Base-by-base conservation (phyloP, 257 asterid species). In the Penstemon davidsonii region DNA sequence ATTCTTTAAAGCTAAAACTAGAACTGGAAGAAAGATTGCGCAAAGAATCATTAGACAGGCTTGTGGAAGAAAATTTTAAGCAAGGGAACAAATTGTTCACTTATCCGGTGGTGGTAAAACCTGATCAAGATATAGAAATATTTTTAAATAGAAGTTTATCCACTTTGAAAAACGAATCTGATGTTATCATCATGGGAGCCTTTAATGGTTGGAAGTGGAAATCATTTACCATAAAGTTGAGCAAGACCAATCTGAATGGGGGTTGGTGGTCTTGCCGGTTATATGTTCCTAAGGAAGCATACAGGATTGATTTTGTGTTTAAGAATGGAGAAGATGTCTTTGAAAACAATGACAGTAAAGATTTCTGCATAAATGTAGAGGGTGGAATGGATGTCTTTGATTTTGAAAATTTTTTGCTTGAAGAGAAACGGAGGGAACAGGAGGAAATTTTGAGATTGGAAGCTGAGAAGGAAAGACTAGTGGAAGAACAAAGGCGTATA, bases 261-360 rank as follows among this genome's bases (percentile, higher is more conserved):
- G 99, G 91, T 78, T 94, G 96, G 99, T 94, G 97, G 96, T 80
- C 86, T 73, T 91, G 97, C 84, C 83, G 57, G 77, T 46, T 94
- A 69, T 86, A 84, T 78, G 90, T 94, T 78, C 97, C 99, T 50
- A 85, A 77, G 77, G 97, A 94, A 86, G 99, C 96, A 43, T 91
- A 82, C 85, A 88, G 83, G 71, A 77, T 91, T 49, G 95, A 91
- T 81, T 94, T 94, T 66, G 99, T 94, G 78, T 91, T 91, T 80
- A 74, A 78, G 44, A 94, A 94, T 68, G 97, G 96, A 64, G 70
- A 87, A 61, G 91, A 91, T 74, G 86, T 87, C 5, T 94, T 88
- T 51, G 99, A 94, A 51, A 94, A 94, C 81, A 94, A 94, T 72
- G 90, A 82, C 42, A 13, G 59, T 19, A 86, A 84, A 57, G 96